Percentiles rank a stretch among this genome's conserved stretches.
Evolutionary conservation across 345 rosid species (phyloP).

Genomic region (Carallia brachiata): DNA sequence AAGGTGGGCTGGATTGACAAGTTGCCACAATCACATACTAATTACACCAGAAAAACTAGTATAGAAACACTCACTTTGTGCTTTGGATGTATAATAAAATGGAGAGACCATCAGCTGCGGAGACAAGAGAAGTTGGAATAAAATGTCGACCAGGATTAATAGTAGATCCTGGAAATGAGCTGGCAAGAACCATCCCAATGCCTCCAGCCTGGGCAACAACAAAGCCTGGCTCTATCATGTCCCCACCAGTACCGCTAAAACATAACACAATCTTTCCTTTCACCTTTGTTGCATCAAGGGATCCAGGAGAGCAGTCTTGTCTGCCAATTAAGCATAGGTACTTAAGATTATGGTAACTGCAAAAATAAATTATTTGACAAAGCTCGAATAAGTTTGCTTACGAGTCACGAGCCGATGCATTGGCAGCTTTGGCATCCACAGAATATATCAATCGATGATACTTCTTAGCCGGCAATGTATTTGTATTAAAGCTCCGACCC

Average conservation of each 20-base stretch:
- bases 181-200: slow-evolving; percentile 20
- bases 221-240: slow-evolving; percentile 4
- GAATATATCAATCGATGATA: slow-evolving; percentile 17
- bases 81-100: slow-evolving; percentile 15
- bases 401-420: slow-evolving; percentile 5
- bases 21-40: neutral
- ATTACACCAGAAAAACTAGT: neutral
- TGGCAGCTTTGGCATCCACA: slow-evolving; percentile 17
- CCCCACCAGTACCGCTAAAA: neutral
- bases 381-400: neutral
- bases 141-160: neutral
- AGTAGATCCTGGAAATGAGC: neutral
- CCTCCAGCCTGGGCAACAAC: slow-evolving; percentile 20
- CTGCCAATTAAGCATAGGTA: neutral
- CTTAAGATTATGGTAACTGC: neutral
- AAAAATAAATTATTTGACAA: neutral
- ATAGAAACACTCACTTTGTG: slow-evolving; percentile 3
- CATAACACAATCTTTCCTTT: slow-evolving; percentile 22
- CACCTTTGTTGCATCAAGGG: slow-evolving; percentile 14
- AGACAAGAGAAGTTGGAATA: slow-evolving; percentile 14
- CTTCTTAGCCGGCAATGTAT: neutral
- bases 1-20: neutral
- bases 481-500: slow-evolving; percentile 19
- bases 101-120: slow-evolving; percentile 16
- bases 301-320: neutral